Evolutionary conservation across 306 rosid genomes (phyloP), one percentile per base, ranked within the genome.

Genomic region (Vicia sativa): DNA sequence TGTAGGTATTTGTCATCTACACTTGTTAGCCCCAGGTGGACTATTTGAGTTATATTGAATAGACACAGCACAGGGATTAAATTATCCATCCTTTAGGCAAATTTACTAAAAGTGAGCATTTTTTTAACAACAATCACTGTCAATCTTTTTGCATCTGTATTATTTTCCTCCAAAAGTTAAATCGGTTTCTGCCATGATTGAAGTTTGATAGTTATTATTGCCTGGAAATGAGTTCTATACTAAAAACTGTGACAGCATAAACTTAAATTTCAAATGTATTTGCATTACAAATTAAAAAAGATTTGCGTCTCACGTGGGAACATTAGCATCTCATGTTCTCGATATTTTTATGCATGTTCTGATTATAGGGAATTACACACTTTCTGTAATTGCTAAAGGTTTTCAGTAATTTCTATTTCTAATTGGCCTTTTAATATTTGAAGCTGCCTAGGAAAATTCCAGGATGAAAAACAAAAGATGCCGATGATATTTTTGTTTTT

Each of bases 361-460:
- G 62, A 3, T 72, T 41, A 43, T 23, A 42, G 53, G 39, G 35
- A 60, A 52, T 49, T 48, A 35, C 55, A 52, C 19, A 64, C 64
- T 34, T 41, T 12, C 21, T 54, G 46, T 41, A 16, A 43, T 58
- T 42, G 34, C 15, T 7, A 9, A 9, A 7, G 37, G 26, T 25
- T 52, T 65, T 48, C 13, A 21, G 23, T 23, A 71, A 60, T 55
- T 62, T 60, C 41, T 42, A 23, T 41, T 49, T 72, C 82, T 87
- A 25, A 80, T 18, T 34, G 12, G 3, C 64, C 64, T 64, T 55
- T 71, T 73, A 25, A 49, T 57, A 68, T 72, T 67, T 80, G 70
- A 77, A 57, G 34, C 74, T 63, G 52, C 57, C 11, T 34, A 77
- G 68, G 55, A 29, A 49, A 66, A 64, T 23, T 23, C 53, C 2